Evolutionary conservation across 2,329 filamentous ascomycete species (phyloP).

Genomic region (Chalaropsis ovoidea): DNA sequence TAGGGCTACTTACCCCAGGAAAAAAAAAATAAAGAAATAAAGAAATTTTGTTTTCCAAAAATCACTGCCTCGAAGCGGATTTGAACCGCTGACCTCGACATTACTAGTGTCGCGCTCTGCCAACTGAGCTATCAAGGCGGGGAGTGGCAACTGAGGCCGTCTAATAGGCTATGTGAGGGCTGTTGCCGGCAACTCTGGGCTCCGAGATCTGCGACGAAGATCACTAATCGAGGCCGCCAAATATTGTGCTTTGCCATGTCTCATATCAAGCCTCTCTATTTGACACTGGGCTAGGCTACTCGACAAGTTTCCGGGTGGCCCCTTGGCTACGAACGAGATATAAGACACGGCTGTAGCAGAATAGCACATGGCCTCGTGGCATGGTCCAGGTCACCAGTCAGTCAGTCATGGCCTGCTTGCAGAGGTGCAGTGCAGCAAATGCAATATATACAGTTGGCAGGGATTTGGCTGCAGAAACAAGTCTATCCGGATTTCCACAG

Average conservation of each 20-base stretch:
- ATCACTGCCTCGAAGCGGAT: conserved; percentile 6
- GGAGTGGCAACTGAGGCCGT: neutral
- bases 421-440: too few species aligned
- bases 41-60: neutral
- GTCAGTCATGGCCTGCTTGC: too few species aligned
- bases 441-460: too few species aligned
- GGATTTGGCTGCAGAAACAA: neutral
- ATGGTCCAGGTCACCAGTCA: too few species aligned
- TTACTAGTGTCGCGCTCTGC: conserved; percentile 15
- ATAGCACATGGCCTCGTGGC: too few species aligned
- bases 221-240: neutral
- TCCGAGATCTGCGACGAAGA: too few species aligned
- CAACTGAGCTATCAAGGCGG: conserved; percentile 4
- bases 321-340: too few species aligned
- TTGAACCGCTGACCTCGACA: conserved; percentile 14
- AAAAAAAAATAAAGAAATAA: neutral
- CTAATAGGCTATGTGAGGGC: neutral
- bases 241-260: too few species aligned
- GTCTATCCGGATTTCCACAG: conserved; percentile 1
- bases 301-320: too few species aligned
- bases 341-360: too few species aligned
- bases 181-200: neutral
- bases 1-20: neutral
- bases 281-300: too few species aligned
- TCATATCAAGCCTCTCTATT: too few species aligned